Evolutionary conservation across 257 asterid species (phyloP).

Genomic region (Paraleonurus japonicus): DNA sequence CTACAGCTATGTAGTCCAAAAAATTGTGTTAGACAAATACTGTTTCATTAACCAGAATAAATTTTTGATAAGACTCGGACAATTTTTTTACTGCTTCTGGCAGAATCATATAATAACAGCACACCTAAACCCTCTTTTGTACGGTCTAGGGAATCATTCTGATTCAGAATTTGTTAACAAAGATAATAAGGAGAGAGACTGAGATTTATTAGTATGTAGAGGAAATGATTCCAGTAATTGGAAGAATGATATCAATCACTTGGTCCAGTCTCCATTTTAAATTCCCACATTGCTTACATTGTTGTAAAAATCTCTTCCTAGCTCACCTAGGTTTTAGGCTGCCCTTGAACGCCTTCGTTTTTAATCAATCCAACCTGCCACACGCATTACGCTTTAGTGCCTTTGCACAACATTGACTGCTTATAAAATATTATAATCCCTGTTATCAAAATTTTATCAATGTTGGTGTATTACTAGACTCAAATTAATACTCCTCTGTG

Average conservation of each 20-base stretch:
- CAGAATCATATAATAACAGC: background rate
- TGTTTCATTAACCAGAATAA: background rate
- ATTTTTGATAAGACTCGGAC: background rate
- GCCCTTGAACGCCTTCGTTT: too few species aligned
- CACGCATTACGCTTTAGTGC: background rate
- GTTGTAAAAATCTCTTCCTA: background rate
- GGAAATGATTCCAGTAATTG: conserved; percentile 1
- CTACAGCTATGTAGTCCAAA: background rate
- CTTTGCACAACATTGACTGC: background rate
- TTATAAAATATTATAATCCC: background rate
- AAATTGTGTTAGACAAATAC: background rate
- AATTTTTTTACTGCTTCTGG: background rate
- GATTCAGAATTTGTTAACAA: background rate
- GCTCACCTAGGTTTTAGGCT: background rate
- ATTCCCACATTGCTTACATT: background rate
- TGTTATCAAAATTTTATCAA: background rate
- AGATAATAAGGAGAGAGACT: background rate
- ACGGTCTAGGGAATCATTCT: background rate
- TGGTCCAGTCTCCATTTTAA: background rate
- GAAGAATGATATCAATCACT: conserved; percentile 3
- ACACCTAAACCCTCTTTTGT: background rate
- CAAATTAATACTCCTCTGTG: too few species aligned
- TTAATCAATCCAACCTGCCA: too few species aligned
- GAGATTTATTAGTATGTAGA: conserved; percentile 12
- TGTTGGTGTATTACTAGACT: background rate